phyloP scores from a whole-genome alignment of 2,329 filamentous ascomycete species.

The Bipolaris oryzae region DNA sequence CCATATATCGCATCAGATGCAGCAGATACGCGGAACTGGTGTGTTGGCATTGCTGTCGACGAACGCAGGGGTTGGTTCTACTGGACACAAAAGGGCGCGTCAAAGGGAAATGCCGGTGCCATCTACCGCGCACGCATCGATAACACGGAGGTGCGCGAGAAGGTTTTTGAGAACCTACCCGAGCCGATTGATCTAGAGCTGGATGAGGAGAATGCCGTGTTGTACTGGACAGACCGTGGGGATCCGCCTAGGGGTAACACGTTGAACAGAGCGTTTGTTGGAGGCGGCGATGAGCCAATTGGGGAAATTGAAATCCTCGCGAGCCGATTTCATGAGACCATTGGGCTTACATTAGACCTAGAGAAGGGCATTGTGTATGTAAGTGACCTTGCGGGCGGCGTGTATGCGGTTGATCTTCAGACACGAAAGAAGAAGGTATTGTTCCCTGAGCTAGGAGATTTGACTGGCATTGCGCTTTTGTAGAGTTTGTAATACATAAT shows the following conservation, averaged over 20 bases:
- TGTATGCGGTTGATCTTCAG: not conserved
- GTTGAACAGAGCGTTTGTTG: not conserved
- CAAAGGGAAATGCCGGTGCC: not conserved
- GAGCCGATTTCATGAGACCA: not conserved
- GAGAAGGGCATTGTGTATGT: not conserved
- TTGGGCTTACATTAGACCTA: not conserved
- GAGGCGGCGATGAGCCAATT: not conserved
- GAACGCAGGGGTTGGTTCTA: not conserved
- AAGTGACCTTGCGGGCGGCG: not conserved
- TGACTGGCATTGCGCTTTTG: not conserved
- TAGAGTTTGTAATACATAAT: not conserved
- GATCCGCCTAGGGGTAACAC: not conserved
- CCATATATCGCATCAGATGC: not conserved
- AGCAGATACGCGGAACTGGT: not conserved
- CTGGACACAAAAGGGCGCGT: constrained; percentile 1
- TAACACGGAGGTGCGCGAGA: not conserved
- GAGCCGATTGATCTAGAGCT: not conserved
- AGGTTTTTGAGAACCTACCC: not conserved
- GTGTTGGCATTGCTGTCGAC: not conserved
- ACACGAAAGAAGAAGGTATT: not conserved
- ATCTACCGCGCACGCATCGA: not conserved
- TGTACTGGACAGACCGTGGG: constrained; percentile 1
- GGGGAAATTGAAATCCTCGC: not conserved
- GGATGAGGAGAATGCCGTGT: not conserved
- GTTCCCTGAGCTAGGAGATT: not conserved